A percentile compares a stretch with the other conserved stretches of the same genome.
phyloP scores from a whole-genome alignment of 2,329 filamentous ascomycete genomes.

The Monosporascus sp. region DNA sequence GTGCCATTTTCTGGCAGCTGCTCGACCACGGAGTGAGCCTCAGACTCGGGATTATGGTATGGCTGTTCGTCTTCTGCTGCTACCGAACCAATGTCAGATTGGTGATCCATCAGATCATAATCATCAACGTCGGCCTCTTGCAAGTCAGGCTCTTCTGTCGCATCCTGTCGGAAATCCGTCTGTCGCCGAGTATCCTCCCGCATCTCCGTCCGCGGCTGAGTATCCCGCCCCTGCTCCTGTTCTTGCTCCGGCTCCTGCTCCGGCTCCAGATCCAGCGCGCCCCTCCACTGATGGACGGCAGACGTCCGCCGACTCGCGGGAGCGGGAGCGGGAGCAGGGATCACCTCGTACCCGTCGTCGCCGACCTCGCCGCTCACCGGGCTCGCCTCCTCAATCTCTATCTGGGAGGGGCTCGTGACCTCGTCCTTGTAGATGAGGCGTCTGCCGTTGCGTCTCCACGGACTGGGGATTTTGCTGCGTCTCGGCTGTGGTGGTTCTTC shows the following conservation, averaged over 20 bases:
- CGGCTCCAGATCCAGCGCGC: background rate
- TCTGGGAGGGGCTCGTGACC: constrained; percentile 24
- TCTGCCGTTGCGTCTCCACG: constrained; percentile 33
- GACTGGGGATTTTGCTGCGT: constrained; percentile 31
- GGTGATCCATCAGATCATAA: background rate
- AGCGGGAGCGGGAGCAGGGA: background rate
- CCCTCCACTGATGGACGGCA: background rate
- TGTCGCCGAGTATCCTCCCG: background rate
- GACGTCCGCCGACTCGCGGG: background rate
- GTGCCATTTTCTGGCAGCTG: background rate
- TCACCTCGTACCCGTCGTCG: constrained; percentile 9
- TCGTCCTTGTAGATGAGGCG: constrained; percentile 28
- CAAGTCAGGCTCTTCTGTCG: constrained; percentile 1
- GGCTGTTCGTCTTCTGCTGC: background rate
- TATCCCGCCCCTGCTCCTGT: background rate
- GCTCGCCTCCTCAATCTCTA: constrained; percentile 25
- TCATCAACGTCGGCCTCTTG: background rate
- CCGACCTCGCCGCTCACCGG: constrained; percentile 13
- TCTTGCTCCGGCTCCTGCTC: constrained; percentile 2
- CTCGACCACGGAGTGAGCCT: background rate
- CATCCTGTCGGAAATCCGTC: background rate
- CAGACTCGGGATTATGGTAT: background rate
- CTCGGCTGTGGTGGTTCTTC: constrained; percentile 14
- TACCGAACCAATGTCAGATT: background rate
- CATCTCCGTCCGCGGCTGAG: background rate